These are phyloP conservation scores for Penicillium atrosanguineum DNA, from an alignment of 495 filamentous ascomycete species.

Conservation along the genomic window DNA sequence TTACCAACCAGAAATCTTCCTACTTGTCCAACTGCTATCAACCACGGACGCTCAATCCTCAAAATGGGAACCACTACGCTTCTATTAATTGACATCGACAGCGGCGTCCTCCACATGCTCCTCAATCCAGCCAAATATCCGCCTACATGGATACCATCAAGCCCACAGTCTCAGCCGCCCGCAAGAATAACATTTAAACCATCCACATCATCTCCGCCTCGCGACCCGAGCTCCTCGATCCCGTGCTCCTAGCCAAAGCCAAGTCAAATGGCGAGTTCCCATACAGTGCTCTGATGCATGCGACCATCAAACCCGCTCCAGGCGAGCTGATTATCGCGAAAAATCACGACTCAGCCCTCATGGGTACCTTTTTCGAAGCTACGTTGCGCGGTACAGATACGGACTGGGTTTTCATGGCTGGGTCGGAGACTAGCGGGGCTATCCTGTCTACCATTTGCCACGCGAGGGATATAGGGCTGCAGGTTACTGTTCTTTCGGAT, in stretches of 20 bases:
- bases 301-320: slow-evolving; percentile 14
- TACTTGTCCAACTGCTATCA: not conserved
- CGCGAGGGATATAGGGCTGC: slow-evolving; percentile 36
- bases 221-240: slow-evolving; percentile 26
- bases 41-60: not conserved
- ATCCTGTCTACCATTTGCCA: slow-evolving; percentile 41
- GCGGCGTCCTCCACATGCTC: slow-evolving; percentile 17
- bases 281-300: too few species aligned
- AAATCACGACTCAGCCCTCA: slow-evolving; percentile 37
- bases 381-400: slow-evolving; percentile 30
- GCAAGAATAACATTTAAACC: slow-evolving; percentile 22
- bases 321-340: slow-evolving; percentile 34
- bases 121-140: slow-evolving; percentile 11
- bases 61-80: slow-evolving; percentile 31
- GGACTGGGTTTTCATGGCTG: slow-evolving; percentile 30
- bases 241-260: too few species aligned
- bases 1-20: too few species aligned
- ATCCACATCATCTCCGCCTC: slow-evolving; percentile 36
- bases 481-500: slow-evolving; percentile 35
- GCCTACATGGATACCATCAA: slow-evolving; percentile 7
- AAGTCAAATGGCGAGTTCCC: too few species aligned
- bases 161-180: slow-evolving; percentile 21
- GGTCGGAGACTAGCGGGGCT: slow-evolving; percentile 37
- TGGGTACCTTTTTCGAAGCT: slow-evolving; percentile 34
- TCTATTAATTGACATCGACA: slow-evolving; percentile 39